Conservation (phyloP, 2,329 filamentous ascomycete genomes). For the Claviceps quebecensis region DNA sequence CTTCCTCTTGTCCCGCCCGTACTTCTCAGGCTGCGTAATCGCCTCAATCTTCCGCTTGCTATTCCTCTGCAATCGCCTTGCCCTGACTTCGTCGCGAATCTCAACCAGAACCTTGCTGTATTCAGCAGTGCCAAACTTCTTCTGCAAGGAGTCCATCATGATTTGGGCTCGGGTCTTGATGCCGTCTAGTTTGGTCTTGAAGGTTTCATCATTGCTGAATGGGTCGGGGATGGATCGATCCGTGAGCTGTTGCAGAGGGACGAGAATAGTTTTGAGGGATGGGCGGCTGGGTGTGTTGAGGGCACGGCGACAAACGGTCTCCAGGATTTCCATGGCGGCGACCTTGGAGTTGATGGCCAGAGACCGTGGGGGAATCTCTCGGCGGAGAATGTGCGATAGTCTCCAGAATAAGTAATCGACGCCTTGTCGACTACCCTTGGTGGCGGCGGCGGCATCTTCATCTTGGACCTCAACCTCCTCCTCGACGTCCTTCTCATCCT, state of each 20-base stretch:
- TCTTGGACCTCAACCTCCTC: conserved; percentile 30
- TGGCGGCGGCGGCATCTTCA: conserved; percentile 15
- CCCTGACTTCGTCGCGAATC: conserved; percentile 59
- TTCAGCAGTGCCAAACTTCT: conserved; percentile 64
- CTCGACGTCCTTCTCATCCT: conserved; percentile 6
- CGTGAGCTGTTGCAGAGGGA: conserved; percentile 65
- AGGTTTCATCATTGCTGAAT: conserved; percentile 54
- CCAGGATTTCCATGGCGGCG: conserved; percentile 60
- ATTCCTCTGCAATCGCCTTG: conserved; percentile 57
- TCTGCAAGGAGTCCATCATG: conserved; percentile 69
- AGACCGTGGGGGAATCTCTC: conserved; percentile 52
- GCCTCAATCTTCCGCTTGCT: conserved; percentile 84
- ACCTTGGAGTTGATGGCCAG: conserved; percentile 58
- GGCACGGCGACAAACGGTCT: conserved; percentile 51
- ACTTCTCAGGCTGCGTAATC: conserved; percentile 66
- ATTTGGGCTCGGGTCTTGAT: conserved; percentile 62
- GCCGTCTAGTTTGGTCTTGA: conserved; percentile 54
- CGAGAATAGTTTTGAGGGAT: conserved; percentile 46
- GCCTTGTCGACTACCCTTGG: conserved; percentile 18
- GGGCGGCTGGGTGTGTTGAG: conserved; percentile 41
- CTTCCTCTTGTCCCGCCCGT: conserved; percentile 65
- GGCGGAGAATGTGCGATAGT: conserved; percentile 64
- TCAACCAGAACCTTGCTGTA: conserved; percentile 63
- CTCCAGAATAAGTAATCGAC: conserved; percentile 68
- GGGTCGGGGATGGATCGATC: conserved; percentile 63